phyloP scores from a whole-genome alignment of 345 rosid species.

The Melastoma malabathricum region DNA sequence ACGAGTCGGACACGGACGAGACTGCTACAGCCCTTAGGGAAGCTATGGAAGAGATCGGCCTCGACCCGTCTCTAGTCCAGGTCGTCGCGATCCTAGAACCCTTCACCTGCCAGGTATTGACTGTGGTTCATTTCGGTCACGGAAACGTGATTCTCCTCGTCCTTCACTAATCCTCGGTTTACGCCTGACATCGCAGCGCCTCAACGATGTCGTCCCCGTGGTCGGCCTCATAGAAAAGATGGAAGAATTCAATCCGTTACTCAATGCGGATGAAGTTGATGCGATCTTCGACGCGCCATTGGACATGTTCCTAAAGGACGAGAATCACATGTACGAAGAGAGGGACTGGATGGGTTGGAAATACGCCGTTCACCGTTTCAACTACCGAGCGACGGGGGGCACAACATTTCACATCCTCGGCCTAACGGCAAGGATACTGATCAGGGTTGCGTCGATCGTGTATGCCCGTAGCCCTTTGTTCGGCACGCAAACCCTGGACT shows the following conservation, averaged over 20 bases:
- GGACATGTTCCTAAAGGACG: conserved; percentile 35
- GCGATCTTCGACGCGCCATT: conserved; percentile 24
- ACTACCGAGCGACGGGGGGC: conserved; percentile 5
- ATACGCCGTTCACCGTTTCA: conserved; percentile 15
- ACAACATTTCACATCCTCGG: conserved; percentile 14
- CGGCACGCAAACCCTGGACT: conserved; percentile 11
- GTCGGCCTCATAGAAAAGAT: conserved; percentile 17
- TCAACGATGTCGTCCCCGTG: conserved; percentile 21
- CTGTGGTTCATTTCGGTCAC: too few relatives aligned
- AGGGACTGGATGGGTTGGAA: conserved; percentile 22
- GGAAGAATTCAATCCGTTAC: conserved; percentile 20
- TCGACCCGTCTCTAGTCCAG: conserved; percentile 23
- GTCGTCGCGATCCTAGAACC: too few relatives aligned
- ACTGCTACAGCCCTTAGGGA: conserved; percentile 26
- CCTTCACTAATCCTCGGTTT: too few relatives aligned
- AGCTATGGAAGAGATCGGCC: conserved; percentile 28
- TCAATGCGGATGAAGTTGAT: conserved; percentile 26
- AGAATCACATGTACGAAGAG: conserved; percentile 23
- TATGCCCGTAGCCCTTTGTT: conserved; percentile 13
- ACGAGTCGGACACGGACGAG: conserved; percentile 21
- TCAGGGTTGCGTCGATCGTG: conserved; percentile 19
- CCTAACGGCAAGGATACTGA: conserved; percentile 26
- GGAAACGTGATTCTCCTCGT: too few relatives aligned
- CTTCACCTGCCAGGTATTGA: too few relatives aligned
- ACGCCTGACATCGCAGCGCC: conserved; percentile 25